Conservation (phyloP, 441 rosid species). For the Adansonia gregorii region DNA sequence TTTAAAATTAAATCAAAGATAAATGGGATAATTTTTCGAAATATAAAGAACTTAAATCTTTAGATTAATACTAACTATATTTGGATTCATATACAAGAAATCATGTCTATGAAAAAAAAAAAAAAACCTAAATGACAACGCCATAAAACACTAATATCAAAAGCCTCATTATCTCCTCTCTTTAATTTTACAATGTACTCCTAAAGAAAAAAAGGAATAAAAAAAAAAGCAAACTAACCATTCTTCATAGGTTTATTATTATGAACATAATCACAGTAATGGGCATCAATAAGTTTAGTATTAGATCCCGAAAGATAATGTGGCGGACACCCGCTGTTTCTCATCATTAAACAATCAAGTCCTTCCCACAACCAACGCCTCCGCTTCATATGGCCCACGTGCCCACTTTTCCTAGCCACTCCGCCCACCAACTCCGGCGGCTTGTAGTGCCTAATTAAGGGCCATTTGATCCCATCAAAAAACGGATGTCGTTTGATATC, state of each 20-base stretch:
- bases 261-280: constrained; percentile 36
- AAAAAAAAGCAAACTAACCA: constrained; percentile 30
- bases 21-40: too few relatives aligned
- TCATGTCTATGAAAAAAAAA: background rate
- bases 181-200: background rate
- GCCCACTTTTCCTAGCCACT: constrained; percentile 35
- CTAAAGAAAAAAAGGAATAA: background rate
- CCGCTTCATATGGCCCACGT: constrained; percentile 40
- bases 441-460: constrained; percentile 62
- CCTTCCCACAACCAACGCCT: constrained; percentile 41
- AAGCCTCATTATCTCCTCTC: background rate
- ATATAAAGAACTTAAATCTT: too few relatives aligned
- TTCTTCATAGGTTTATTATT: constrained; percentile 37
- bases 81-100: too few relatives aligned
- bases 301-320: constrained; percentile 18
- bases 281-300: constrained; percentile 35
- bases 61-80: background rate
- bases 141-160: background rate
- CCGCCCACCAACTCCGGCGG: constrained; percentile 67
- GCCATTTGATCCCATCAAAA: constrained; percentile 69
- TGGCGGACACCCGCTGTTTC: constrained; percentile 21
- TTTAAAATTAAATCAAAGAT: too few relatives aligned
- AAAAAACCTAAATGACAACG: background rate
- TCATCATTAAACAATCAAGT: constrained; percentile 34
- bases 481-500: constrained; percentile 65